Percentiles rank a stretch among this genome's conserved stretches.
Evolutionary conservation across 352 stramenopile genomes (phyloP).

Genomic region (Nothophytophthora sp.): DNA sequence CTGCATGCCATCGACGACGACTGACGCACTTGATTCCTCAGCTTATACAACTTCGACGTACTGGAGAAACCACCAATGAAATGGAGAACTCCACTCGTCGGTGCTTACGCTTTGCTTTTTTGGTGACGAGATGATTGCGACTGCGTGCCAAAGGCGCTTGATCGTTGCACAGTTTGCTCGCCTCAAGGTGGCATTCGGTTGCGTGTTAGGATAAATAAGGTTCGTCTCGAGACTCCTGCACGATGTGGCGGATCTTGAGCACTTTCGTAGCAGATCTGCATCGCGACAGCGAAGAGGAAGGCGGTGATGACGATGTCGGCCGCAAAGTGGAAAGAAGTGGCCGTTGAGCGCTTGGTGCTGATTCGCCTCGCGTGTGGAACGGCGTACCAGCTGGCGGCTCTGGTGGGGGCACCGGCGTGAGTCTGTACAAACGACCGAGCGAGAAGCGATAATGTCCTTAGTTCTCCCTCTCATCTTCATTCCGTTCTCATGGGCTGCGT

Average conservation of each 20-base stretch:
- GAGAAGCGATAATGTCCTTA: not conserved
- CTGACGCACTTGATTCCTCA: not conserved
- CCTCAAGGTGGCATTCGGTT: not conserved
- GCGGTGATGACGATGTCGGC: conserved; percentile 3
- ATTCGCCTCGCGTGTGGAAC: conserved; percentile 5
- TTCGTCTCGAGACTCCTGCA: conserved; percentile 75
- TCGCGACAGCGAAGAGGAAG: conserved; percentile 6
- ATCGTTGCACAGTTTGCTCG: not conserved
- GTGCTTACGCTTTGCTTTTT: no score
- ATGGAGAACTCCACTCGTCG: no score
- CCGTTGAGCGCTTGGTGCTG: conserved; percentile 1
- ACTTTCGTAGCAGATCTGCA: conserved; percentile 37
- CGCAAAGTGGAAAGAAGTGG: conserved; percentile 1
- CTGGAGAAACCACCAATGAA: no score
- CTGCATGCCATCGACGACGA: conserved; percentile 50
- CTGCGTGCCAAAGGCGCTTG: no score
- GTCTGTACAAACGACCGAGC: conserved; percentile 7
- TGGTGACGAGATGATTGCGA: no score
- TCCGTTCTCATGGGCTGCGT: not conserved
- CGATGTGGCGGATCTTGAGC: conserved; percentile 66
- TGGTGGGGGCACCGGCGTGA: conserved; percentile 12
- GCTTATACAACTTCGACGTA: no score
- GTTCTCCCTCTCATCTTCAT: not conserved
- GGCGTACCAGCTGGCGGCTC: not conserved
- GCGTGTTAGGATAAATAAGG: conserved; percentile 59